Evolutionary conservation across 106 monocot species (phyloP), one percentile per base, ranked within the genome.

Genomic region (Dactylorhiza incarnata): DNA sequence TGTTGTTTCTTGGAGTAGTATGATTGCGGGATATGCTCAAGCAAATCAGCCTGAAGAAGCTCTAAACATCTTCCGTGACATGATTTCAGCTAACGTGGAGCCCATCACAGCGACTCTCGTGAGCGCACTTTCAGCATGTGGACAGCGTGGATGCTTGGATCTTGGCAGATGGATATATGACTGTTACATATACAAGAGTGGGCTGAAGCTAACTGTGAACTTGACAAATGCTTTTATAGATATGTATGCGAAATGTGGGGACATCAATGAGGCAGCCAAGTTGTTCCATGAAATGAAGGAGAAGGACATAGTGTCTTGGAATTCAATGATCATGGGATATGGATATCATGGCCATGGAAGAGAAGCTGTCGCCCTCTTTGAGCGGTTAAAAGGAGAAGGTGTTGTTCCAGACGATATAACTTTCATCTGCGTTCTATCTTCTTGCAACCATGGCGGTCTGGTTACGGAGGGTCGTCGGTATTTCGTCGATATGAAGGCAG

Each of bases 241-340:
- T 61, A 93, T 90, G 93, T 90, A 75, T 80, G 87, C 89, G 26
- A 93, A 90, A 75, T 87, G 86, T 71, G 93, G 93, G 59, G 85
- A 76, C 78, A 82, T 93, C 2, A 9, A 66, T 29, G 77, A 45
- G 14, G 87, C 93, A 24, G 48, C 73, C 14, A 74, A 83, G 49
- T 76, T 93, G 50, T 93, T 90, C 56, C 4, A 75, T 26, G 73
- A 82, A 49, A 88, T 93, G 87, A 54, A 72, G 19, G 77, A 90
- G 12, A 90, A 68, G 79, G 84, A 93, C 55, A 54, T 81, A 24
- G 83, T 93, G 19, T 86, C 86, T 72, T 93, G 88, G 85, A 90
- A 93, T 68, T 70, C 82, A 1, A 88, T 93, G 84, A 93, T 90
- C 45, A 55, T 83, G 37, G 84, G 78, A 54, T 83, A 86, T 81